Evolutionary conservation across 345 rosid species (phyloP), one percentile per base, ranked within the genome.

Genomic region (Heritiera littoralis): DNA sequence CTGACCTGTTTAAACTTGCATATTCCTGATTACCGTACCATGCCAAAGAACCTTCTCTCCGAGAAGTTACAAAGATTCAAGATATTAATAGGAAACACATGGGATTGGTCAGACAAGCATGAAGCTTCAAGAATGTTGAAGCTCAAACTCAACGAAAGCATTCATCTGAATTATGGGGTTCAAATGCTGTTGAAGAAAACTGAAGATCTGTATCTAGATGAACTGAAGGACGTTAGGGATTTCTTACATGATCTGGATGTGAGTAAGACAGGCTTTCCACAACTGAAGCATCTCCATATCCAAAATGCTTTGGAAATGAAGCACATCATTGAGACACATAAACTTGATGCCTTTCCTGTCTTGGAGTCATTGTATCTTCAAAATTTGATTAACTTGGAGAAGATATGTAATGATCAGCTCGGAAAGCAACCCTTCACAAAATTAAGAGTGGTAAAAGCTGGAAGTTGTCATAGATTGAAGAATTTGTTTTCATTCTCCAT

Each of bases 321-420:
- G 9, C 78, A 72, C 28, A 20, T 81, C 3, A 1, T 81, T 7
- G 48, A 30, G 5, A 23, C 13, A 58, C 6, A 6, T 46, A 45
- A 49, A 8, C 56, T 9, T 4, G 5, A 0, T 13, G 67, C 80
- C 17, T 81, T 85, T 59, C 64, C 82, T 0, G 49, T 14, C 20
- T 64, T 85, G 79, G 84, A 83, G 77, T 75, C 84, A 0, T 63
- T 85, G 23, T 20, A 45, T 68, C 79, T 85, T 9, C 2, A 51
- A 2, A 61, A 43, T 66, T 45, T 79, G 74, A 15, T 45, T 8
- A 74, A 76, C 71, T 73, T 85, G 79, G 81, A 78, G 74, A 66
- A 80, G 64, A 66, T 85, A 38, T 81, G 60, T 4, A 5, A n/a
- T 11, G 84, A 83, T 9, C 49, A 2, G 12, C 71, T 76, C 0